phyloP scores from a whole-genome alignment of 225 moss, liverwort and hornwort genomes.

The Sphagnum contortum region DNA sequence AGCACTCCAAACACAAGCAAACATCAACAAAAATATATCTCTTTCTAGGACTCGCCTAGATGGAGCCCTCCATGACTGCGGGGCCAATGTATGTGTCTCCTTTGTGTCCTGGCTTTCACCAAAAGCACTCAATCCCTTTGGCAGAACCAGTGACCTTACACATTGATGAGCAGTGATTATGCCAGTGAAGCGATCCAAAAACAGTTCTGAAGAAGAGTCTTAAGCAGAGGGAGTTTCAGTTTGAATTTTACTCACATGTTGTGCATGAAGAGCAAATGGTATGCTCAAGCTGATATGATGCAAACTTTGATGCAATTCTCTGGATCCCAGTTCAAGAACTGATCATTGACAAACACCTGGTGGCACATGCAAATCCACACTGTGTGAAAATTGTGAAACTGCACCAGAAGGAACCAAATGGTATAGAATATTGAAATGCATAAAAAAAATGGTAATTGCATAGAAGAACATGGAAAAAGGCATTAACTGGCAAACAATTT shows the following conservation, averaged over 20 bases:
- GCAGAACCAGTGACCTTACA: conserved; percentile 3
- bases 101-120: conserved; percentile 5
- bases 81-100: conserved; percentile 13
- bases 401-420: neutral
- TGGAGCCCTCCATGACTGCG: conserved; percentile 5
- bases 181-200: conserved; percentile 7
- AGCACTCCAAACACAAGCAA: conserved; percentile 53
- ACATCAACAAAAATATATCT: conserved; percentile 24
- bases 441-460: too few relatives aligned
- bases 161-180: conserved; percentile 3
- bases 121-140: conserved; percentile 3
- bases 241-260: conserved; percentile 77
- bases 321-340: conserved; percentile 95
- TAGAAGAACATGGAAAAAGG: too few relatives aligned
- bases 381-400: neutral
- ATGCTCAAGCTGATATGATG: conserved; percentile 94
- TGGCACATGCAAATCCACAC: neutral
- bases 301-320: conserved; percentile 92
- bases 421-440: neutral
- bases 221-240: conserved; percentile 1
- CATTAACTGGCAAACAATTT: neutral
- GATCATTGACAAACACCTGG: conserved; percentile 96
- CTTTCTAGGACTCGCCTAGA: conserved; percentile 7
- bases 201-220: conserved; percentile 8
- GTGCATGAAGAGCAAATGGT: conserved; percentile 94